phyloP scores from a whole-genome alignment of 2,329 filamentous ascomycete genomes.

The Colletotrichum lentis region DNA sequence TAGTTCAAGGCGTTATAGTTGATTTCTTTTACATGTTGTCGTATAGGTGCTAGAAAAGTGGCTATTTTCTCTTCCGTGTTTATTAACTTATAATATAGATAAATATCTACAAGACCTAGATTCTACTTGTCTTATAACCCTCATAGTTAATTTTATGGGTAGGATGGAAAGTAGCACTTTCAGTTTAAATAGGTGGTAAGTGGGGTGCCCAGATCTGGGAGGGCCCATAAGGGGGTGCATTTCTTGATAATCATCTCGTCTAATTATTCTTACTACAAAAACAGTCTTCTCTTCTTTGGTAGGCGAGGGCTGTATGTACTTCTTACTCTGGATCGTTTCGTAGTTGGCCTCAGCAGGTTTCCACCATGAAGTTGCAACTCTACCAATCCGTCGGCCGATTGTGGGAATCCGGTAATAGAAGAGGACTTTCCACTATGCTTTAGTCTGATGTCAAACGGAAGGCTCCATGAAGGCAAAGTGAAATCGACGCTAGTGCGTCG shows the following conservation, averaged over 20 bases:
- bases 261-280: no score
- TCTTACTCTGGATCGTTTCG: not conserved
- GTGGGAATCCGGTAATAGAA: not conserved
- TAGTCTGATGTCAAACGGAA: not conserved
- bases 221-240: no score
- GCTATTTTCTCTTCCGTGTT: not conserved
- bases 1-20: not conserved
- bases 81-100: no score
- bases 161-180: no score
- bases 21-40: not conserved
- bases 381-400: not conserved
- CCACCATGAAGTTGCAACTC: not conserved
- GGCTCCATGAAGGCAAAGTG: slow-evolving; percentile 1
- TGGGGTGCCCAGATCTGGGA: no score
- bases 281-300: not conserved
- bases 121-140: no score
- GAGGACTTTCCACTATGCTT: not conserved
- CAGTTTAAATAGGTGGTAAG: no score
- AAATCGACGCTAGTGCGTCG: not conserved
- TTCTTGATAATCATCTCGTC: no score
- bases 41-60: not conserved
- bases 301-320: not conserved
- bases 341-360: not conserved
- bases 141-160: not conserved
- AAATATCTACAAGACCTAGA: no score